Base-by-base conservation (phyloP, 108 stramenopile genomes). In the Cyclotella sp. region DNA sequence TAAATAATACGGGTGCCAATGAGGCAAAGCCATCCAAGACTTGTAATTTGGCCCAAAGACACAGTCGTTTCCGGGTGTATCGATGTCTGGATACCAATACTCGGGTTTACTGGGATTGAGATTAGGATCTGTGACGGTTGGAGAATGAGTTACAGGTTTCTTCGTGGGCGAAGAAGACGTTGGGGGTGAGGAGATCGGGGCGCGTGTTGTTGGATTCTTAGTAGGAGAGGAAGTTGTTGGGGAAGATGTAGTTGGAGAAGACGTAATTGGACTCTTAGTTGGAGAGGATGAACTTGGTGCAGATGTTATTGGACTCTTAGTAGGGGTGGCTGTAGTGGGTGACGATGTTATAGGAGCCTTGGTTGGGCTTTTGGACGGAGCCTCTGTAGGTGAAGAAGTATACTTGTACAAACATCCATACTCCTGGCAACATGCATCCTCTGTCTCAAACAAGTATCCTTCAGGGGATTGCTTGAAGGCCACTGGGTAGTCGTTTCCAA, bases 351-450 rank as follows among this genome's bases (percentile, higher is more conserved):
- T 47, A 0, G 64, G 43, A 34, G 44, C n/a, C 1, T 14, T 46
- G 45, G 64, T 65, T 45, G 64, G n/a, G 5, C 26, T 24, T 5
- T 42, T 65, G 10, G 64, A 45, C 46, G 64, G 43, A 15, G 45
- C 0, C n/a, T 11, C 24, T 24, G 64, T 47, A 0, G 64, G n/a
- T 8, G 46, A 47, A 2, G 21, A 9, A 18, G 43, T 47, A 44
- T 45, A 16, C 30, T 65, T 47, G 46, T 45, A 65, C 27, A 10
- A 27, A 27, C 64, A 65, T 24, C 64, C 64, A 44, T 65, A 47
- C 45, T 65, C 64, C 26, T 45, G 29, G 22, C 64, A 65, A 47
- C 64, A 65, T 18, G n/a, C 64, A 14, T 45, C 64, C 26, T 65
- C 64, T 5, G 26, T 34, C 14, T 47, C 46, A 24, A 65, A 65